These are phyloP conservation scores for Bauhinia variegata DNA, from an alignment of 306 rosid genomes.

Conservation along the genomic window DNA sequence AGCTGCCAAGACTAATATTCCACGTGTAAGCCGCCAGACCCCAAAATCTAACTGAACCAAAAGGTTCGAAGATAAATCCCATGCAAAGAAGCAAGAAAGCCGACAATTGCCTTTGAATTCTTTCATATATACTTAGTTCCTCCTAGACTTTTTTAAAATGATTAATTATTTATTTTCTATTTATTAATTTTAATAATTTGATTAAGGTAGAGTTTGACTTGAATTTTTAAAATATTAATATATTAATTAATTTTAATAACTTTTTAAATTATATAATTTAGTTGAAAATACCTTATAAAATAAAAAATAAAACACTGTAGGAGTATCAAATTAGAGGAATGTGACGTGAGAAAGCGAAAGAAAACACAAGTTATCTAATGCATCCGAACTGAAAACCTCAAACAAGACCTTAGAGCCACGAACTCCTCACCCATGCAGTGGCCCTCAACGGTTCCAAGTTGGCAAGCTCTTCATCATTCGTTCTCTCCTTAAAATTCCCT, in stretches of 20 bases:
- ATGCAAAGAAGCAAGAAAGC: no score
- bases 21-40: constrained; percentile 61
- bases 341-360: constrained; percentile 40
- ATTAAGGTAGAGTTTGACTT: no score
- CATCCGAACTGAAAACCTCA: constrained; percentile 36
- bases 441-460: constrained; percentile 49
- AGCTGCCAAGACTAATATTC: constrained; percentile 5
- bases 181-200: no score
- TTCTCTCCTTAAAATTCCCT: constrained; percentile 46
- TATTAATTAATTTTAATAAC: no score
- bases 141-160: no score
- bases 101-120: background rate
- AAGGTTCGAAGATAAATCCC: background rate
- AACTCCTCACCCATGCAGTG: constrained; percentile 48
- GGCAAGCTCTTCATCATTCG: constrained; percentile 50
- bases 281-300: no score
- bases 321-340: constrained; percentile 28
- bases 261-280: no score
- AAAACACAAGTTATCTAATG: constrained; percentile 42
- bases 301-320: no score
- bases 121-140: no score
- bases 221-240: no score
- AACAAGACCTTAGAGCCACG: constrained; percentile 54
- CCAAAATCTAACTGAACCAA: constrained; percentile 27
- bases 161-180: no score